phyloP scores from a whole-genome alignment of 2,329 filamentous ascomycete genomes.

The Calonectria crousiana region DNA sequence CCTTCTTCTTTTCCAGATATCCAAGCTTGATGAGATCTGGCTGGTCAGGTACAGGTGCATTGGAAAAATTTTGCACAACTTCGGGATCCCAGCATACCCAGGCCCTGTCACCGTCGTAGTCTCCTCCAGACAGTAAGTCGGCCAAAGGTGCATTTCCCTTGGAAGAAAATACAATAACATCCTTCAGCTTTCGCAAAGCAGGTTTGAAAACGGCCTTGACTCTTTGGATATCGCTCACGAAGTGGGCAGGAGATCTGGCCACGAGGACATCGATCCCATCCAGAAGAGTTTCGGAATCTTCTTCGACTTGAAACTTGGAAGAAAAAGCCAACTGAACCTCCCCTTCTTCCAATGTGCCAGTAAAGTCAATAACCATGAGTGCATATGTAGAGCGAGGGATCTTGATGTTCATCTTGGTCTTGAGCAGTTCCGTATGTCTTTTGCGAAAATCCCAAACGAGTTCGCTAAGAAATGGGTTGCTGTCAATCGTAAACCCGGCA shows the following conservation, averaged over 20 bases:
- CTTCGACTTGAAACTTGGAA: constrained; percentile 68
- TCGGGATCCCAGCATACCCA: constrained; percentile 81
- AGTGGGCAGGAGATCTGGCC: constrained; percentile 76
- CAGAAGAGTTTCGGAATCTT: constrained; percentile 65
- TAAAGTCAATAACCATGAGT: constrained; percentile 78
- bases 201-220: constrained; percentile 70
- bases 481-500: constrained; percentile 68
- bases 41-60: constrained; percentile 55
- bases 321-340: constrained; percentile 79
- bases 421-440: constrained; percentile 65
- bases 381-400: constrained; percentile 72
- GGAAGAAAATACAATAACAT: constrained; percentile 83
- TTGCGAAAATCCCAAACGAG: constrained; percentile 61
- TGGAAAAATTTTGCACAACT: constrained; percentile 76
- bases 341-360: constrained; percentile 68
- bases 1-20: constrained; percentile 62
- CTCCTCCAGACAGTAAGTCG: constrained; percentile 79
- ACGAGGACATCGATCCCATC: constrained; percentile 73
- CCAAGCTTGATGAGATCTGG: constrained; percentile 59
- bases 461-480: constrained; percentile 62
- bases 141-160: constrained; percentile 74
- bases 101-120: constrained; percentile 84
- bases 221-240: constrained; percentile 79
- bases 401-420: constrained; percentile 69
- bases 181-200: constrained; percentile 75